Conservation (phyloP, 169 alveolate species). For the Plasmodium falciparum region DNA sequence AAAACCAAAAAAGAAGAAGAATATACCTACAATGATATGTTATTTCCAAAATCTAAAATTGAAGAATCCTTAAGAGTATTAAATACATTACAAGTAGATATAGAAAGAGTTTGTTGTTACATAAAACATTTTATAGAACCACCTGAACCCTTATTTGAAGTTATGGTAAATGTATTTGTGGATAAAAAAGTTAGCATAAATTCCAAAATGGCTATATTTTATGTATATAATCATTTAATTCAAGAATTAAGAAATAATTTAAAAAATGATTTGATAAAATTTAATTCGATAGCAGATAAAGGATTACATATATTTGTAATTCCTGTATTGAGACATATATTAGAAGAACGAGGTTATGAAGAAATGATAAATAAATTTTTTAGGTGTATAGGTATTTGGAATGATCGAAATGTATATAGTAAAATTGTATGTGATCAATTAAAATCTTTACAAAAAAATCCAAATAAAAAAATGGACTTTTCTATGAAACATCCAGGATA, state of each 20-base stretch:
- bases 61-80: conserved; percentile 60
- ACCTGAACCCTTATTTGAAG: conserved; percentile 56
- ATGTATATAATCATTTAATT: conserved; percentile 76
- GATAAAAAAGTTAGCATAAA: conserved; percentile 28
- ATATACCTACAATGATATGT: conserved; percentile 10
- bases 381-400: conserved; percentile 71
- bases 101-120: conserved; percentile 75
- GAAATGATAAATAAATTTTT: conserved; percentile 65
- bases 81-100: conserved; percentile 72
- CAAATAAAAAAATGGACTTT: conserved; percentile 47
- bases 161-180: conserved; percentile 46
- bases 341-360: conserved; percentile 13
- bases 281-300: conserved; percentile 48
- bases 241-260: conserved; percentile 71
- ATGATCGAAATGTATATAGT: conserved; percentile 70
- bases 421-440: conserved; percentile 72
- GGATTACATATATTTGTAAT: conserved; percentile 60
- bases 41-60: conserved; percentile 50
- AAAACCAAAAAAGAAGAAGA: not conserved
- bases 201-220: conserved; percentile 73
- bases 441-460: conserved; percentile 57
- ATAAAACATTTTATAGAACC: conserved; percentile 76
- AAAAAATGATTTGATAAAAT: conserved; percentile 37
- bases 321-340: conserved; percentile 50
- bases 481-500: conserved; percentile 15